Evolutionary conservation across 2,329 filamentous ascomycete genomes (phyloP), one percentile per base, ranked within the genome.

Genomic region (Aspergillus texensis): DNA sequence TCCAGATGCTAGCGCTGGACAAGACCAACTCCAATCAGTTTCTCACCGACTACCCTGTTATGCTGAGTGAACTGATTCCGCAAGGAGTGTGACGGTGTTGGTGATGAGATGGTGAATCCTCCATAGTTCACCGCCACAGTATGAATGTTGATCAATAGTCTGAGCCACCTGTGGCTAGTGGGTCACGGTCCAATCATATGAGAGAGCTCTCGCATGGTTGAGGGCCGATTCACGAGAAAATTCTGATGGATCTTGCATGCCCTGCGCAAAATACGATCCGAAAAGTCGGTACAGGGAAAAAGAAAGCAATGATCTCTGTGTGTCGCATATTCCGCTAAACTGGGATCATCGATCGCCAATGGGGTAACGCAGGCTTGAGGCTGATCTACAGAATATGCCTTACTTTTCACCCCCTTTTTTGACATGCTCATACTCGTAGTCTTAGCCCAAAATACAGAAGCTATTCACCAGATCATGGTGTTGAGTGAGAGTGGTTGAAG

Each of bases 161-260:
- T 58, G 46, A 64, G 65, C 65, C 64, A 67, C 62, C 45, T 59
- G 66, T 68, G 66, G 64, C 66, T 68, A 28, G 41, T 62, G 26
- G 34, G 14, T 19, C 41, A 39, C 16, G 9, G 34, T 16, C 58
- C 61, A 61, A 62, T 60, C 34, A 53, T n/a, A 28, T 28, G 50
- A 26, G 34, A 48, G 55, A 1, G 41, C 10, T 34, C 16, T 30
- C 16, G 16, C 21, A 41, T 50, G 36, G 21, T 54, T 34, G 32
- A 50, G 36, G 34, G 24, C 26, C 28, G 58, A 53, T 53, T 41
- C 60, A 57, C 57, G 43, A 19, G 28, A 52, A 64, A 61, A 36
- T 36, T 57, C 61, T 43, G 54, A 65, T 67, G 45, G 57, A 65
- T 65, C 65, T 64, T 60, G 65, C 66, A 67, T 67, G 58, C 57